Conservation (phyloP, 2,329 filamentous ascomycete genomes). For the Phyllosticta capitalensis region DNA sequence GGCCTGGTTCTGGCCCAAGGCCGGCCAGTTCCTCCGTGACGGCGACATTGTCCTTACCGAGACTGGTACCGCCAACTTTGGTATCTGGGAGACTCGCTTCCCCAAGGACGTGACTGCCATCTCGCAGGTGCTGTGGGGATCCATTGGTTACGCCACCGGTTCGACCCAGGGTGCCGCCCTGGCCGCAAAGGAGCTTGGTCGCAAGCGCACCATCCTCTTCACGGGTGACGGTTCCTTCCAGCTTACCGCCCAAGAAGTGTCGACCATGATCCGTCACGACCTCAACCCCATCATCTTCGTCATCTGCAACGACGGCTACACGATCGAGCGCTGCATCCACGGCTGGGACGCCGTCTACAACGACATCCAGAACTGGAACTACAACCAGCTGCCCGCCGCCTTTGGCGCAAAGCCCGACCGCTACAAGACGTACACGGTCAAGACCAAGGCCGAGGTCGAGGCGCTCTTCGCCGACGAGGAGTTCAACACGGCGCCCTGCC, state of each 20-base stretch:
- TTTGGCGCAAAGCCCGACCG: slow-evolving; percentile 55
- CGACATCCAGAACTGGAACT: slow-evolving; percentile 67
- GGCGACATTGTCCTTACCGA: slow-evolving; percentile 76
- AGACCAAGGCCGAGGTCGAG: slow-evolving; percentile 60
- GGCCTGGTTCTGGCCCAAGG: slow-evolving; percentile 66
- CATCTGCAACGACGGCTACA: slow-evolving; percentile 82
- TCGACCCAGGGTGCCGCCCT: slow-evolving; percentile 61
- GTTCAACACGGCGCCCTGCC: slow-evolving; percentile 42
- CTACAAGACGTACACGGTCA: slow-evolving; percentile 56
- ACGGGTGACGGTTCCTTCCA: slow-evolving; percentile 87
- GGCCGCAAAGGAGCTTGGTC: slow-evolving; percentile 56
- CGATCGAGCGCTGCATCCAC: slow-evolving; percentile 82
- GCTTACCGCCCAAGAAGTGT: slow-evolving; percentile 73
- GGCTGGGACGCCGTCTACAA: slow-evolving; percentile 74
- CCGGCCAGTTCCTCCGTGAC: slow-evolving; percentile 61
- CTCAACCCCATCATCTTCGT: slow-evolving; percentile 75
- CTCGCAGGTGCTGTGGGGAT: slow-evolving; percentile 66
- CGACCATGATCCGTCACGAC: slow-evolving; percentile 68
- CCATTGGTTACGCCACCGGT: slow-evolving; percentile 56
- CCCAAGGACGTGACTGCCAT: slow-evolving; percentile 68
- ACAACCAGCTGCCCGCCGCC: slow-evolving; percentile 55
- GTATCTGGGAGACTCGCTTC: slow-evolving; percentile 77
- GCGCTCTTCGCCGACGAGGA: slow-evolving; percentile 53
- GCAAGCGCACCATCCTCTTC: slow-evolving; percentile 65
- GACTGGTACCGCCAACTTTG: slow-evolving; percentile 81